A percentile compares a stretch with the other conserved stretches of the same genome.
These are phyloP conservation scores for Chlamydomonas schloesseri DNA, from an alignment of 139 green algal genomes.

Conservation along the genomic window DNA sequence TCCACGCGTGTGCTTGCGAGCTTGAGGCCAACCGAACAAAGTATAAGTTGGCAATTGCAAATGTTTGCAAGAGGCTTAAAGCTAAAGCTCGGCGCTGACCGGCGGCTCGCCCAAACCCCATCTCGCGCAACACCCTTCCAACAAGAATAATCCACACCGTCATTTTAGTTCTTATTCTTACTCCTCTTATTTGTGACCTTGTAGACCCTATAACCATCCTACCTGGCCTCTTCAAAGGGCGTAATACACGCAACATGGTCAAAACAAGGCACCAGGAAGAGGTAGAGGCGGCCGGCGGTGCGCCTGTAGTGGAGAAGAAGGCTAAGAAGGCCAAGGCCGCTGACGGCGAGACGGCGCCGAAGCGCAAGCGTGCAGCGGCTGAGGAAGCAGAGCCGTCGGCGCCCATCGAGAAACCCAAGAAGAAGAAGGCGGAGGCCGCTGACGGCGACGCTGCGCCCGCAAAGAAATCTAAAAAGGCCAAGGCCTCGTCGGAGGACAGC, in stretches of 20 bases:
- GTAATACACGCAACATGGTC: background rate
- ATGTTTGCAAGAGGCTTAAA: too few species aligned
- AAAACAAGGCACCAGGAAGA: background rate
- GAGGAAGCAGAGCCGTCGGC: background rate
- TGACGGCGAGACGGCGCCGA: slow-evolving; percentile 18
- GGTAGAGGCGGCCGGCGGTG: background rate
- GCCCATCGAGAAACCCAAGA: slow-evolving; percentile 12
- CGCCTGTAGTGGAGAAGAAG: background rate
- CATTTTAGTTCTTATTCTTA: too few species aligned
- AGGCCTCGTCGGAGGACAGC: slow-evolving; percentile 2
- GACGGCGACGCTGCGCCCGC: background rate
- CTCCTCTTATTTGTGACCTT: too few species aligned
- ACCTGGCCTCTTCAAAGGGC: too few species aligned
- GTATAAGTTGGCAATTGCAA: too few species aligned
- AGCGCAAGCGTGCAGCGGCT: slow-evolving; percentile 17
- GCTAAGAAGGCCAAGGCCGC: slow-evolving; percentile 33
- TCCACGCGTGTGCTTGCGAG: too few species aligned
- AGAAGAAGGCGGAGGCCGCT: slow-evolving; percentile 1
- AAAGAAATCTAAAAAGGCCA: background rate
- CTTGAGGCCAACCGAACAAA: too few species aligned
- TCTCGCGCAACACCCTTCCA: too few species aligned
- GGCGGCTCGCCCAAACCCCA: too few species aligned
- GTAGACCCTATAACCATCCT: too few species aligned
- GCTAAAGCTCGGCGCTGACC: too few species aligned
- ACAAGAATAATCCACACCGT: too few species aligned